phyloP scores from a whole-genome alignment of 441 rosid genomes.

The Dalechampia spathulata region DNA sequence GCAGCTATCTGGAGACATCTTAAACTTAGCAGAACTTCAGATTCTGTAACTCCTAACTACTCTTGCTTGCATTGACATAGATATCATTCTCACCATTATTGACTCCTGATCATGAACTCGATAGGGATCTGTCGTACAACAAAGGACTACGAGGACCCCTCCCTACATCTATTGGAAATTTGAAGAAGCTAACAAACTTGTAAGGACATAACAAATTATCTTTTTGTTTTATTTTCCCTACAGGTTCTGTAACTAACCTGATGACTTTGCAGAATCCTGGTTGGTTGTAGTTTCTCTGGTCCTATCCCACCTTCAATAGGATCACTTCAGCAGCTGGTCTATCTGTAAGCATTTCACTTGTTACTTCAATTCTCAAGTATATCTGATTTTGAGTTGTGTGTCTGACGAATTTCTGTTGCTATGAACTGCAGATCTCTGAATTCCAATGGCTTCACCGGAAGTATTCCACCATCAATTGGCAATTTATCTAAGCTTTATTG shows the following conservation, averaged over 20 bases:
- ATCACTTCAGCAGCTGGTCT: constrained; percentile 31
- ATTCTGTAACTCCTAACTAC: constrained; percentile 56
- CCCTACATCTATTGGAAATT: constrained; percentile 50
- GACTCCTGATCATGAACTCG: too few relatives aligned
- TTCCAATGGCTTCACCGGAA: constrained; percentile 56
- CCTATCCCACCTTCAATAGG: constrained; percentile 67
- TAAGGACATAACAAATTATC: constrained; percentile 22
- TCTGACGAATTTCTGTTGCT: neutral
- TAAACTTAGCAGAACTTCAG: constrained; percentile 42
- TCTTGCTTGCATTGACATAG: too few relatives aligned
- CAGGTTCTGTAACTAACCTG: too few relatives aligned
- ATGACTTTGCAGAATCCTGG: constrained; percentile 44
- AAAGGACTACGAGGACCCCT: constrained; percentile 47
- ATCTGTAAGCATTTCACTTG: constrained; percentile 46
- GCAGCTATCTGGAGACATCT: constrained; percentile 42
- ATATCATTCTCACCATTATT: too few relatives aligned
- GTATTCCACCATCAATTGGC: constrained; percentile 68
- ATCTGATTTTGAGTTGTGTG: neutral
- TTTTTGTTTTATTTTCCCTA: neutral
- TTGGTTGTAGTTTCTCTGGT: constrained; percentile 70
- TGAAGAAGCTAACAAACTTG: constrained; percentile 58
- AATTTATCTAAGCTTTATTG: constrained; percentile 46
- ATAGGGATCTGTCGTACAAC: constrained; percentile 88
- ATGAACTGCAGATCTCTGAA: constrained; percentile 53
- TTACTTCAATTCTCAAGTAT: neutral